Evolutionary conservation across 768 basidiomycete genomes (phyloP), one percentile per base, ranked within the genome.

Genomic region (Suillus bovinus): DNA sequence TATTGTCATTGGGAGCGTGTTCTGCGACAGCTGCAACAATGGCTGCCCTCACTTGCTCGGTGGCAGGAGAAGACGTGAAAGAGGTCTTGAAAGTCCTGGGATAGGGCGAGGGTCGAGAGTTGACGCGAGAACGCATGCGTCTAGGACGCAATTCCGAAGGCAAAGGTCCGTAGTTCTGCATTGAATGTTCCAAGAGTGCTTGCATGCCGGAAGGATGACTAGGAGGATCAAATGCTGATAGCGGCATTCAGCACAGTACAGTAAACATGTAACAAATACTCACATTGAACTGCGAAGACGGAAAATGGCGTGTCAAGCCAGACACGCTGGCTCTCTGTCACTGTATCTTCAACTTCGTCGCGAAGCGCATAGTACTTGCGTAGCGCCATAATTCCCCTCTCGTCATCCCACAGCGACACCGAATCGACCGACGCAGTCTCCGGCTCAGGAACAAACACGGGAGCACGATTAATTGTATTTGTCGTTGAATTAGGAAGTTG

Each of bases 291-390:
- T 8, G 88, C 87, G 55, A 82, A 91, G n/a, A 86, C 29, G 0
- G 90, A 92, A 67, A 89, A 87, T 0, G 89, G 84, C 0, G 91
- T 93, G 67, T 93, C 91, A 0, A 67, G 53, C 91, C 90, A 92
- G 1, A 72, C 64, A 11, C 79, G 81, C 72, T 84, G 80, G 68
- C 91, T 93, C 70, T 91, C 89, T 2, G 72, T 76, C 5, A 92
- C 86, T 0, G 86, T 84, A 24, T 79, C 82, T 41, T 89, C 80
- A 6, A 83, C 90, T 72, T 93, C 90, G 56, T 87, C 83, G 42
- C 83, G 79, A 24, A 92, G 79, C 2, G 87, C 86, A 66, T 86
- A 90, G 64, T 86, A 93, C 64, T 80, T 84, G 63, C 90, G 80
- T 47, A 93, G 70, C 0, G 85, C 82, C 0, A 82, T 71, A 57